phyloP scores from a whole-genome alignment of 169 alveolate species.

The Plasmodium inui region DNA sequence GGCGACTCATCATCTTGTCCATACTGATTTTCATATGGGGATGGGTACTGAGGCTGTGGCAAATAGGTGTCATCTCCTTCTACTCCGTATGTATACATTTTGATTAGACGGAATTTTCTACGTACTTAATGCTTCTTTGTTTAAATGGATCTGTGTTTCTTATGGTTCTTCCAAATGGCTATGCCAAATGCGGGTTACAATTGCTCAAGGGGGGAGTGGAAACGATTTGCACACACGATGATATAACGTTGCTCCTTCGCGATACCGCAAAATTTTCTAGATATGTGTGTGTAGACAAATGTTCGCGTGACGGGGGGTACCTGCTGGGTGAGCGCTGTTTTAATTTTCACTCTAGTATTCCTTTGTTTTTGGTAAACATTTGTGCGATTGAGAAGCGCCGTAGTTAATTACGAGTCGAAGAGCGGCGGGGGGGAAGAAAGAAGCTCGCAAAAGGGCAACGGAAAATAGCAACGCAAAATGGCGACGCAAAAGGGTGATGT shows the following conservation, averaged over 20 bases:
- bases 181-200: not conserved
- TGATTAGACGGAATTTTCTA: not conserved
- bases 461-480: not conserved
- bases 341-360: slow-evolving; percentile 2
- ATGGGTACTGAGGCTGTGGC: slow-evolving; percentile 54
- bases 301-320: not conserved
- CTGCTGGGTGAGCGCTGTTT: not conserved
- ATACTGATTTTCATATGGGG: slow-evolving; percentile 77
- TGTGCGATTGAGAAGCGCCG: slow-evolving; percentile 7
- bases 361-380: slow-evolving; percentile 7
- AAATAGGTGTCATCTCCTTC: slow-evolving; percentile 64
- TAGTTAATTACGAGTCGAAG: slow-evolving; percentile 23
- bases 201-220: not conserved
- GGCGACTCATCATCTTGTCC: slow-evolving; percentile 81
- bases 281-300: not conserved
- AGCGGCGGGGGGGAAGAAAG: not conserved
- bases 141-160: not conserved
- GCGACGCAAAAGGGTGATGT: not conserved
- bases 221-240: not conserved
- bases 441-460: not conserved
- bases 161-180: not conserved
- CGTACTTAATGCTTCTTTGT: not conserved
- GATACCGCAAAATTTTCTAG: not conserved
- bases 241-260: not conserved
- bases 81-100: slow-evolving; percentile 64